phyloP scores from a whole-genome alignment of 108 stramenopile species.

The Skeletonema menzelii region DNA sequence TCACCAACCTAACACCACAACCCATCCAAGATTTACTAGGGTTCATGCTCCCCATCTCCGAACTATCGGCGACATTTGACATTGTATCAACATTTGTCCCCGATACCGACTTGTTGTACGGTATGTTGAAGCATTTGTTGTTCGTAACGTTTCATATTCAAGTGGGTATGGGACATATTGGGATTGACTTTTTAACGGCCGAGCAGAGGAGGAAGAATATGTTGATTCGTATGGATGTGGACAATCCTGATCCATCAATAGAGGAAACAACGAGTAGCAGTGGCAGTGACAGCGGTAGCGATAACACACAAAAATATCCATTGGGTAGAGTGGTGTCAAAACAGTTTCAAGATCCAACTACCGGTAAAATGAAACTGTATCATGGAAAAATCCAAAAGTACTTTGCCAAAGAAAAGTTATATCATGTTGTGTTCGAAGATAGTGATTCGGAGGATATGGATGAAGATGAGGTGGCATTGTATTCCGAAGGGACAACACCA shows the following conservation, averaged over 20 bases:
- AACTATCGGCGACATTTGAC: constrained; percentile 61
- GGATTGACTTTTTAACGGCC: constrained; percentile 74
- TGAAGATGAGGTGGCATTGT: not conserved
- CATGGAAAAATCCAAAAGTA: not conserved
- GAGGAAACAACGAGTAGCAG: not conserved
- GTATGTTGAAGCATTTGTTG: constrained; percentile 64
- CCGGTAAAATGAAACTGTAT: not conserved
- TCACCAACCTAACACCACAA: not conserved
- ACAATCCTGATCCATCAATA: constrained; percentile 9
- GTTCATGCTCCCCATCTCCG: constrained; percentile 69
- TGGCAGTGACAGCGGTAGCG: constrained; percentile 7
- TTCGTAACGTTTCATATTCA: constrained; percentile 91
- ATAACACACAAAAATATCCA: not conserved
- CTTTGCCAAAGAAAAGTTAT: not conserved
- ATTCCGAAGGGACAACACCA: not conserved
- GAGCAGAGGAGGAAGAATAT: constrained; percentile 81
- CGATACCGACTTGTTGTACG: constrained; percentile 45
- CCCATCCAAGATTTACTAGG: constrained; percentile 13
- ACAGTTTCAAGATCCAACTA: not conserved
- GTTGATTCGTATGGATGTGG: constrained; percentile 80
- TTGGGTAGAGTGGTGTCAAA: not conserved
- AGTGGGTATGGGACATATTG: constrained; percentile 83
- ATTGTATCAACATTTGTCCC: constrained; percentile 58
- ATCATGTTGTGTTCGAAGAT: not conserved
- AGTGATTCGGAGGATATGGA: constrained; percentile 3